Base-by-base conservation (phyloP, 441 rosid species). In the Pelargonium citronellum region DNA sequence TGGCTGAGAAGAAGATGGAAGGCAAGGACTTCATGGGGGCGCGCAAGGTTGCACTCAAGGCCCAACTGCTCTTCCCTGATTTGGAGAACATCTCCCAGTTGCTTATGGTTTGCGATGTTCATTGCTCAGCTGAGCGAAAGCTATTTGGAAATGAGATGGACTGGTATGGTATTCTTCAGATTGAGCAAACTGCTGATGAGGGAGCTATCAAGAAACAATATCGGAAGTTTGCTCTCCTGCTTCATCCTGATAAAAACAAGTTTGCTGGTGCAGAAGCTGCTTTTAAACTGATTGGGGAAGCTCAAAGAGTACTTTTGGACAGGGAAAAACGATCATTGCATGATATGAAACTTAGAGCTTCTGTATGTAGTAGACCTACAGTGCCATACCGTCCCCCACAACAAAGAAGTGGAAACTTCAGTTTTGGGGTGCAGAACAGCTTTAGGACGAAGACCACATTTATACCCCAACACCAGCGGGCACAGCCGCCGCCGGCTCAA, bases 191-290 rank as follows among this genome's bases (percentile, higher is more conserved):
- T 5, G 89, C 91, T 7, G 96, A 95, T 74, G 96, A 89, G 49
- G 74, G 73, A 37, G 66, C 85, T 27, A 91, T 95, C 75, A 91
- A 82, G 89, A 95, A 91, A 80, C 97, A 91, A 83, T 95, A 87
- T 68, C 83, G 77, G 77, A 95, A 87, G 84, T 82, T 87, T 70
- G 99, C 99, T 24, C 90, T 95, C 63, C 78, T 67, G 66, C 96
- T 94, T 64, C 99, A 94, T 77, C 99, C 97, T 2, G 99, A 94
- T 81, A 94, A 94, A 79, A 95, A 89, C 77, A 84, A 86, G 74
- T 84, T 91, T 71, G 89, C 97, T 62, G 97, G 99, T 15, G 96
- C 99, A 7, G 99, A 95, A 81, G 81, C 91, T 76, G 99, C 99
- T 64, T 95, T 91, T 76, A 90, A 95, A 81, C 76, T 82, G 72